These are phyloP conservation scores for Trypanosoma grayi DNA, from an alignment of 208 protist genomes.

Conservation along the genomic window DNA sequence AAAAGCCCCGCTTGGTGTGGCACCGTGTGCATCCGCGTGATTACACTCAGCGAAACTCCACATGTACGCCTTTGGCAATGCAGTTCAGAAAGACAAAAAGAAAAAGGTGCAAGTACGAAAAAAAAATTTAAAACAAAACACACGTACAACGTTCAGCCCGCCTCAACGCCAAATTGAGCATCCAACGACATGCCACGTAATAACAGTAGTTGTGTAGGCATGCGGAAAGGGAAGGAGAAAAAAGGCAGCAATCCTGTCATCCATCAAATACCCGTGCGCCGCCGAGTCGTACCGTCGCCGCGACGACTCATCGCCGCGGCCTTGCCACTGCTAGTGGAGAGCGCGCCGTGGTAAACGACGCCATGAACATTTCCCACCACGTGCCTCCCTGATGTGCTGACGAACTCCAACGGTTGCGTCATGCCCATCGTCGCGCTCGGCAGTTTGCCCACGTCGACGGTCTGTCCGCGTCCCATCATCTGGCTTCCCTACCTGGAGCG, in stretches of 20 bases:
- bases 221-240: neutral
- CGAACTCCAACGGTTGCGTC: constrained; percentile 36
- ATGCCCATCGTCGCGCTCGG: constrained; percentile 21
- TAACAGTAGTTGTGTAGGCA: no score
- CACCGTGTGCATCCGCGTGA: neutral
- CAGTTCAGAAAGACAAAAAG: constrained; percentile 13
- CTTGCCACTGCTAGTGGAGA: constrained; percentile 1
- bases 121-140: neutral
- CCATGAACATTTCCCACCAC: constrained; percentile 75
- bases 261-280: constrained; percentile 16
- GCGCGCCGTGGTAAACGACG: constrained; percentile 39
- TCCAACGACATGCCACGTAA: no score
- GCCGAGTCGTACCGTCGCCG: neutral
- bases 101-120: neutral
- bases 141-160: no score
- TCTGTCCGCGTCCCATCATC: constrained; percentile 1
- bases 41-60: neutral
- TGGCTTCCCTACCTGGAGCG: neutral
- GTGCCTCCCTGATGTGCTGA: constrained; percentile 53
- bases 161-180: no score
- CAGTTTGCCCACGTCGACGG: constrained; percentile 17
- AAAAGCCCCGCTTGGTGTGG: neutral
- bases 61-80: neutral
- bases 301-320: neutral
- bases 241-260: neutral